These are phyloP conservation scores for Brassica cretica DNA, from an alignment of 345 rosid genomes.

Conservation along the genomic window DNA sequence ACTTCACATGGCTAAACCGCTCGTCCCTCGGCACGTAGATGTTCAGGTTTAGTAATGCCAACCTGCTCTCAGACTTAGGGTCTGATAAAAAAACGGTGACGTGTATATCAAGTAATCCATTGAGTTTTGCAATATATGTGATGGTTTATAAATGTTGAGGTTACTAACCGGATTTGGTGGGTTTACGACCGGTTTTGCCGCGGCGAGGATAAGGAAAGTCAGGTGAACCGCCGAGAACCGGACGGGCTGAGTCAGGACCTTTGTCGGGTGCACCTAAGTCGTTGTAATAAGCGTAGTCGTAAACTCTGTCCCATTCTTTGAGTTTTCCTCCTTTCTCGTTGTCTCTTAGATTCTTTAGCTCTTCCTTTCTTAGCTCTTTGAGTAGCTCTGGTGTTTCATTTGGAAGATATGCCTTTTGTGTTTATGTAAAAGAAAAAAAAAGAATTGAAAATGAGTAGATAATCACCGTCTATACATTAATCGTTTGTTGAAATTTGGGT, in stretches of 20 bases:
- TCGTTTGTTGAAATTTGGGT: not conserved
- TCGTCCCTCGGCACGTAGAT: constrained; percentile 95
- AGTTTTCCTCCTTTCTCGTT: constrained; percentile 53
- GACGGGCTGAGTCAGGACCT: constrained; percentile 55
- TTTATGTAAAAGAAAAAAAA: not conserved
- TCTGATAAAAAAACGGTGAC: constrained; percentile 47
- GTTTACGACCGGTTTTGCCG: constrained; percentile 80
- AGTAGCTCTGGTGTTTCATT: constrained; percentile 72
- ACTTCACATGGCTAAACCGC: constrained; percentile 70
- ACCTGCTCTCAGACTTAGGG: constrained; percentile 62
- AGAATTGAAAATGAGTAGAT: not conserved
- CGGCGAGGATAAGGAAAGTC: constrained; percentile 82
- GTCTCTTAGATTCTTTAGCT: constrained; percentile 68
- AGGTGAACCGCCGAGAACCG: constrained; percentile 72
- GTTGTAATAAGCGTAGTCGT: constrained; percentile 83
- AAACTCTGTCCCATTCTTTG: constrained; percentile 92
- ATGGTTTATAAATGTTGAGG: not conserved
- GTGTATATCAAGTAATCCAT: constrained; percentile 18
- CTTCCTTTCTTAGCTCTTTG: constrained; percentile 63
- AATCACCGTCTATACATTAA: not conserved
- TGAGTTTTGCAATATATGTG: not conserved
- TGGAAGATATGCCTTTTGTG: constrained; percentile 75
- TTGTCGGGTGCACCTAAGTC: constrained; percentile 83
- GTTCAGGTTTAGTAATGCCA: constrained; percentile 66
- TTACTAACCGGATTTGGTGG: constrained; percentile 57